Evolutionary conservation across 2,329 filamentous ascomycete genomes (phyloP).

Genomic region (Calycina marina): DNA sequence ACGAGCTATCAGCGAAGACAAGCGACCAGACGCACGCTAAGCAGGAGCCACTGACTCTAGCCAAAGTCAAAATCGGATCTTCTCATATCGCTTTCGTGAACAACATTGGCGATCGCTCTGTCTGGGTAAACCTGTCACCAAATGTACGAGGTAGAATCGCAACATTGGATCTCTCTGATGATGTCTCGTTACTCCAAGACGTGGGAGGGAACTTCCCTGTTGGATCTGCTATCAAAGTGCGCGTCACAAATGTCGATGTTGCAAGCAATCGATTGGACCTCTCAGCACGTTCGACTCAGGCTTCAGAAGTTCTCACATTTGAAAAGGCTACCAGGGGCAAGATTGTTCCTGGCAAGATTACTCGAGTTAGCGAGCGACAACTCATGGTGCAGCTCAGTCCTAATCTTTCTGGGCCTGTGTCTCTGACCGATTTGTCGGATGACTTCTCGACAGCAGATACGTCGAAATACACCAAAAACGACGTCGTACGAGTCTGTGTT

Average conservation of each 20-base stretch:
- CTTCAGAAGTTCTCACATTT: slow-evolving; percentile 47
- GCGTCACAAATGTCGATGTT: slow-evolving; percentile 60
- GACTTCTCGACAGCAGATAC: slow-evolving; percentile 73
- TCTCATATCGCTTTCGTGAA: slow-evolving; percentile 77
- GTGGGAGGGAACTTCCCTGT: slow-evolving; percentile 70
- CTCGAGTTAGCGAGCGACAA: slow-evolving; percentile 71
- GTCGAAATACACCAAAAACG: slow-evolving; percentile 63
- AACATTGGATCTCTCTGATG: slow-evolving; percentile 73
- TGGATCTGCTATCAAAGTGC: slow-evolving; percentile 74
- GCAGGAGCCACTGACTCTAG: slow-evolving; percentile 51
- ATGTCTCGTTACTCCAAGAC: slow-evolving; percentile 64
- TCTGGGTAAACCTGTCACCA: slow-evolving; percentile 87
- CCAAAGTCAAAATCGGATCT: slow-evolving; percentile 57
- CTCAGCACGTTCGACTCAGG: slow-evolving; percentile 51
- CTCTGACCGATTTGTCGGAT: slow-evolving; percentile 72
- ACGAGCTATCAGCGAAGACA: slow-evolving; percentile 74
- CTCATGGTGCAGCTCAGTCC: slow-evolving; percentile 79
- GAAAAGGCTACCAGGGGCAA: slow-evolving; percentile 62
- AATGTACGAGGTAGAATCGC: slow-evolving; percentile 74
- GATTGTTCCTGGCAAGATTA: slow-evolving; percentile 70
- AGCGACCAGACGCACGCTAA: slow-evolving; percentile 38
- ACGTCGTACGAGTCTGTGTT: slow-evolving; percentile 77
- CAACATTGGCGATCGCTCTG: slow-evolving; percentile 62
- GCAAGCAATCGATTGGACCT: slow-evolving; percentile 68
- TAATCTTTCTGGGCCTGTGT: slow-evolving; percentile 61